A percentile compares a stretch with the other conserved stretches of the same genome.
These are phyloP conservation scores for Akanthomyces lecanii DNA, from an alignment of 2,329 filamentous ascomycete genomes.

Conservation along the genomic window DNA sequence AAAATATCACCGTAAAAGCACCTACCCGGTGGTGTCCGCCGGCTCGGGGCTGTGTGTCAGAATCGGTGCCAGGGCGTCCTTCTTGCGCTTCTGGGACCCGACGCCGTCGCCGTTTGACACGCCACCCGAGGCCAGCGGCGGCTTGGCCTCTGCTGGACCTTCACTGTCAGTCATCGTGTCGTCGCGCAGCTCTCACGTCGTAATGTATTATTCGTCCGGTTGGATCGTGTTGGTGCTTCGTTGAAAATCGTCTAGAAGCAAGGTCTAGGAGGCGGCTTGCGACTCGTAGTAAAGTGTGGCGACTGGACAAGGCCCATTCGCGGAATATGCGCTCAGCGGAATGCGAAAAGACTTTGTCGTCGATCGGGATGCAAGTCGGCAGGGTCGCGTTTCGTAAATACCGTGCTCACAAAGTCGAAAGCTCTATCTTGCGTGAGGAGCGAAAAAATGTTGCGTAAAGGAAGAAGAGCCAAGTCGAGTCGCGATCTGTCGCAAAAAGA, in stretches of 20 bases:
- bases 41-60: constrained; percentile 58
- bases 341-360: background rate
- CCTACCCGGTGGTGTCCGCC: constrained; percentile 37
- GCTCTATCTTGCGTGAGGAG: background rate
- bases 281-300: background rate
- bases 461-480: background rate
- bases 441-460: background rate
- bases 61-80: constrained; percentile 70
- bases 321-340: background rate
- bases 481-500: background rate
- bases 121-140: constrained; percentile 20
- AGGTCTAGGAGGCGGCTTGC: background rate
- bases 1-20: constrained; percentile 20
- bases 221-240: background rate
- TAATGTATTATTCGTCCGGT: background rate
- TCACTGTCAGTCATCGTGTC: constrained; percentile 28
- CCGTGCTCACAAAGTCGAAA: background rate
- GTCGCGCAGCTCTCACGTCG: constrained; percentile 5
- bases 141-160: constrained; percentile 21
- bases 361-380: background rate
- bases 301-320: constrained; percentile 8
- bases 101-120: constrained; percentile 29
- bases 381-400: background rate
- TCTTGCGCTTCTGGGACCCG: constrained; percentile 66
- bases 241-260: background rate